These are phyloP conservation scores for Hydnomerulius pinastri DNA, from an alignment of 768 basidiomycete genomes.

Conservation along the genomic window DNA sequence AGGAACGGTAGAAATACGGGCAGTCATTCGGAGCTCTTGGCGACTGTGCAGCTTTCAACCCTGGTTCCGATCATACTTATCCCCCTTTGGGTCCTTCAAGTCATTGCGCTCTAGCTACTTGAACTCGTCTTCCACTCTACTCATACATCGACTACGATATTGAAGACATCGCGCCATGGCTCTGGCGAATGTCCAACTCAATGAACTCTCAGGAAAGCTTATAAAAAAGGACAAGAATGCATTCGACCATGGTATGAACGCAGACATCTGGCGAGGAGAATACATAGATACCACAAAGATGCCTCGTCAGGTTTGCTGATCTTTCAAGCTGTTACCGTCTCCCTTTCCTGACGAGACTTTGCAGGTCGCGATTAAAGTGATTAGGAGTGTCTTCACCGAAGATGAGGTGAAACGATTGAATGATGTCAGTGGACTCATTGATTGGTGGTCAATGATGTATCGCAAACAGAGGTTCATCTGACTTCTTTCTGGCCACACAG, in stretches of 20 bases:
- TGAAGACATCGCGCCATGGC: too few relatives aligned
- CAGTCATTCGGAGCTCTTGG: too few relatives aligned
- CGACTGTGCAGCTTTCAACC: too few relatives aligned
- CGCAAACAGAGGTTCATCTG: background rate
- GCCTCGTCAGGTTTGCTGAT: slow-evolving; percentile 8
- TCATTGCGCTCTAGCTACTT: too few relatives aligned
- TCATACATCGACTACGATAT: too few relatives aligned
- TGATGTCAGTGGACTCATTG: slow-evolving; percentile 12
- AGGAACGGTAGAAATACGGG: too few relatives aligned
- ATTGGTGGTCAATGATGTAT: background rate
- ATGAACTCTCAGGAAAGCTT: slow-evolving; percentile 20
- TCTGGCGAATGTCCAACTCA: slow-evolving; percentile 18
- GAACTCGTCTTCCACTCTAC: too few relatives aligned
- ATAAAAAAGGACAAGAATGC: slow-evolving; percentile 18
- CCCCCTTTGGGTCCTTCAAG: too few relatives aligned
- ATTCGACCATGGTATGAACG: slow-evolving; percentile 19
- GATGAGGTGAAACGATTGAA: slow-evolving; percentile 21
- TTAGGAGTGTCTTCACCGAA: slow-evolving; percentile 16
- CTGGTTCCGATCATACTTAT: too few relatives aligned
- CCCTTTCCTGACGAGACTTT: background rate
- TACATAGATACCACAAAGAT: slow-evolving; percentile 10
- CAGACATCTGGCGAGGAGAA: slow-evolving; percentile 26
- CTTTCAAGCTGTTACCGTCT: background rate
- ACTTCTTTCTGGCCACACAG: slow-evolving; percentile 6
- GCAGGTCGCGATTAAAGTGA: slow-evolving; percentile 31